phyloP scores from a whole-genome alignment of 306 rosid genomes.

The Quercus agrifolia region DNA sequence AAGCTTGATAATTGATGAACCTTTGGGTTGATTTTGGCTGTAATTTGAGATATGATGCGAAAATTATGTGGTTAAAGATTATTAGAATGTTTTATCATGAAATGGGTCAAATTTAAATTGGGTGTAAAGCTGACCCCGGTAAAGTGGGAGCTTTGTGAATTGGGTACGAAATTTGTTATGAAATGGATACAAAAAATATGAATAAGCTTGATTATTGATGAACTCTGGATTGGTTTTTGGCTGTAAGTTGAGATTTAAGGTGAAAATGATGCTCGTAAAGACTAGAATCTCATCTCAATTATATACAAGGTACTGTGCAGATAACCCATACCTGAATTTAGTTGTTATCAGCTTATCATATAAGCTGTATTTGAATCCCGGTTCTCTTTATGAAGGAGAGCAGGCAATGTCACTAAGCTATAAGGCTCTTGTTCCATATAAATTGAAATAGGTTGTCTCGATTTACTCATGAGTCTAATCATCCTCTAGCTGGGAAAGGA shows the following conservation, averaged over 20 bases:
- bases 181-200: too few relatives aligned
- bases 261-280: not conserved
- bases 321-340: not conserved
- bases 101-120: too few relatives aligned
- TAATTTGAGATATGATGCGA: not conserved
- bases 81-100: too few relatives aligned
- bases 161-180: too few relatives aligned
- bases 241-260: not conserved
- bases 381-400: too few relatives aligned
- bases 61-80: not conserved
- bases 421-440: too few relatives aligned
- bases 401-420: too few relatives aligned
- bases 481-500: not conserved
- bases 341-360: not conserved
- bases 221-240: not conserved
- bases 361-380: not conserved
- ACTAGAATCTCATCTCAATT: not conserved
- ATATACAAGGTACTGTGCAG: not conserved
- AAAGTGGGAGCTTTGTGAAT: too few relatives aligned
- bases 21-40: not conserved
- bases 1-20: too few relatives aligned
- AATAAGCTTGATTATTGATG: too few relatives aligned
- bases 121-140: too few relatives aligned
- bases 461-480: not conserved
- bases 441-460: too few relatives aligned